Conservation (phyloP, 108 stramenopile species). For the Ochromonas danica region DNA sequence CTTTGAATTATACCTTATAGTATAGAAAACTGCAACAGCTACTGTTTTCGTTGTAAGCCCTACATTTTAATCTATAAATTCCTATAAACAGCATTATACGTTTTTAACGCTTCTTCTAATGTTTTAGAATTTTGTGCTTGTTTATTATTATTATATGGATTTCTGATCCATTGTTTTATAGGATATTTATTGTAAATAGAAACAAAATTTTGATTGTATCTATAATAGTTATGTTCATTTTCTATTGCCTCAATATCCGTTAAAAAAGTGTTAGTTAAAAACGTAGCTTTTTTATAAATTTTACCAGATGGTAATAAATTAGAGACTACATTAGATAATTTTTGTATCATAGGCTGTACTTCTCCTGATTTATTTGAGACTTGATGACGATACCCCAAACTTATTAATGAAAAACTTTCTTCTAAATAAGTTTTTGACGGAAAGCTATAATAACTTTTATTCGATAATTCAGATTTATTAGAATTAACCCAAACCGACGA, state of each 20-base stretch:
- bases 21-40: constrained; percentile 16
- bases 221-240: constrained; percentile 18
- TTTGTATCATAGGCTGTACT: constrained; percentile 24
- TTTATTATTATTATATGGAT: constrained; percentile 36
- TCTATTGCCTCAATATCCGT: constrained; percentile 15
- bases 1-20: constrained; percentile 1
- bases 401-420: constrained; percentile 18
- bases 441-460: constrained; percentile 18
- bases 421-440: constrained; percentile 17
- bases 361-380: constrained; percentile 32
- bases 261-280: constrained; percentile 18
- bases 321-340: neutral
- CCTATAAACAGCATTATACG: constrained; percentile 12
- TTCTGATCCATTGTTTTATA: constrained; percentile 17
- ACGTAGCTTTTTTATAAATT: constrained; percentile 27
- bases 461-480: constrained; percentile 17
- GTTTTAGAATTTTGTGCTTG: constrained; percentile 37
- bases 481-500: constrained; percentile 15
- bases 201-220: constrained; percentile 17
- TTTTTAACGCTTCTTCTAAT: constrained; percentile 30
- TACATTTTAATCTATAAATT: constrained; percentile 18
- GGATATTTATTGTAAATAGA: constrained; percentile 17
- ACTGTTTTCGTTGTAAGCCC: constrained; percentile 15
- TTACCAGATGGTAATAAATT: constrained; percentile 22
- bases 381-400: constrained; percentile 15